phyloP scores from a whole-genome alignment of 495 filamentous ascomycete species.

The Penicillium angulare region DNA sequence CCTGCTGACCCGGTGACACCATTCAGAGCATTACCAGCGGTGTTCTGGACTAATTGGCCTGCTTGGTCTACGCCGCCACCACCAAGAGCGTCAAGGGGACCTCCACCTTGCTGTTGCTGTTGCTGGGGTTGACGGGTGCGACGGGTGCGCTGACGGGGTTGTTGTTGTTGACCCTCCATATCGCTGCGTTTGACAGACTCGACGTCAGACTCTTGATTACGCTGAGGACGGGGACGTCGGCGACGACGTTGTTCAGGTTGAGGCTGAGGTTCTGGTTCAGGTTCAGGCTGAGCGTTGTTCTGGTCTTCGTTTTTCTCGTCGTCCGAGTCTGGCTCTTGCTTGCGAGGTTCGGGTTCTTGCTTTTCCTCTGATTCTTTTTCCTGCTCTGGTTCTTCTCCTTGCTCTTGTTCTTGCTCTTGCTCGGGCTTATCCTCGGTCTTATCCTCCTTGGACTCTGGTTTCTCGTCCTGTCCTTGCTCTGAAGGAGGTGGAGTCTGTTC shows the following conservation, averaged over 20 bases:
- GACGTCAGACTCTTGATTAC: conserved; percentile 34
- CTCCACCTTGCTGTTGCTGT: conserved; percentile 37
- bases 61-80: conserved; percentile 57
- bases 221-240: conserved; percentile 26
- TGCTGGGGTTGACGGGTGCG: conserved; percentile 28
- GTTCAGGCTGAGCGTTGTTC: conserved; percentile 13
- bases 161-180: conserved; percentile 38
- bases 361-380: conserved; percentile 9
- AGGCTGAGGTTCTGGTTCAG: conserved; percentile 28
- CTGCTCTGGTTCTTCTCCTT: conserved; percentile 11
- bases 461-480: conserved; percentile 21
- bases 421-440: conserved; percentile 17
- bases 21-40: conserved; percentile 59
- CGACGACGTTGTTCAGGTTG: conserved; percentile 30
- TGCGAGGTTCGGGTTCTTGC: conserved; percentile 3
- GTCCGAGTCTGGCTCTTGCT: conserved; percentile 12
- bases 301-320: conserved; percentile 16
- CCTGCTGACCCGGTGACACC: conserved; percentile 56
- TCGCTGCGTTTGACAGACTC: conserved; percentile 37
- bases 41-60: conserved; percentile 59
- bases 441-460: conserved; percentile 12
- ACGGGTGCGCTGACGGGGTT: conserved; percentile 41
- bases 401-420: conserved; percentile 11
- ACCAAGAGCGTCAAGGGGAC: conserved; percentile 51
- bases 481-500: conserved; percentile 33